Evolutionary conservation across 2,329 filamentous ascomycete genomes (phyloP), one percentile per base, ranked within the genome.

Genomic region (Fusarium algeriense): DNA sequence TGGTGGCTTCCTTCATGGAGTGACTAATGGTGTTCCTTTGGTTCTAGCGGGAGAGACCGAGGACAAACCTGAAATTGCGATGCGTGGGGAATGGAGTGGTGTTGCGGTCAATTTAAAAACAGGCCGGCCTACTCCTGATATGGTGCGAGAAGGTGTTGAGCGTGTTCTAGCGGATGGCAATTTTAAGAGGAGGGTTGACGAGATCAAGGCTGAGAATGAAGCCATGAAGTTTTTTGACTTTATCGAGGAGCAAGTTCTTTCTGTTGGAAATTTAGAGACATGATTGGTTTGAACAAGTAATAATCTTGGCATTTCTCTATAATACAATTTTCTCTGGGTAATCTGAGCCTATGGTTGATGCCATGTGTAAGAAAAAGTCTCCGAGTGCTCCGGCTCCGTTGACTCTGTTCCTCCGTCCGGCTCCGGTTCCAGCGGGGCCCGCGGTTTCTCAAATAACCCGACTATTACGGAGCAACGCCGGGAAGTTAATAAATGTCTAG

Each of bases 21-120:
- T 86, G 5, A 78, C 80, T 34, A 81, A 83, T 60, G 83, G 84
- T 1, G 82, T 86, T 23, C 85, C 85, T 3, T 80, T 86, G 73
- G 81, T 87, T 4, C 74, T 86, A 28, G 81, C 83, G 0, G 85
- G 85, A 2, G 73, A 76, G 20, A 79, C 76, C 28, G 81, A 81
- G 38, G 83, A 84, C 50, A 85, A 85, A 75, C 75, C 78, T 5
- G 82, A 85, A 67, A 80, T 83, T 15, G 78, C 79, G 4, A 76
- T 79, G 46, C 78, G 85, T 2, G 81, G 80, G 6, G 82, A 84
- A 63, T 83, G 78, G 73, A 79, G 82, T 2, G 85, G 85, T 12
- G 75, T 85, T 8, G 85, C 82, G 1, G 77, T 85, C 41, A 85
- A 86, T 69, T 75, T 87, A 23, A 69, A 73, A 37, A 82, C 80